A percentile compares a stretch with the other conserved stretches of the same genome.
phyloP scores from a whole-genome alignment of 495 filamentous ascomycete species.

The Cercophora samala region DNA sequence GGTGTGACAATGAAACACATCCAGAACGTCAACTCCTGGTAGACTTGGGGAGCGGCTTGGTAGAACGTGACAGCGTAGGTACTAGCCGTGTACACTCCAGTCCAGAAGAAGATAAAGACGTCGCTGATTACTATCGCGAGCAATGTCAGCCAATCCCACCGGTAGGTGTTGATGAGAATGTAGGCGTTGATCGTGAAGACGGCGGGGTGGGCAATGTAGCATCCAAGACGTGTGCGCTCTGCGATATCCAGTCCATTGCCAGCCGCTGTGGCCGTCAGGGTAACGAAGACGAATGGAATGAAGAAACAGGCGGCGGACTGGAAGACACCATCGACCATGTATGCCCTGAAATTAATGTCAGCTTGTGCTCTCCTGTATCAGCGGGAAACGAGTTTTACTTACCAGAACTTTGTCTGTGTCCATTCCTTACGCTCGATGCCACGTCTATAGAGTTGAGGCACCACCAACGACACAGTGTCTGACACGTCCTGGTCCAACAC shows the following conservation, averaged over 20 bases:
- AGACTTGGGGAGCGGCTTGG: conserved; percentile 71
- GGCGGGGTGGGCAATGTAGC: conserved; percentile 73
- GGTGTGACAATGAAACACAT: conserved; percentile 69
- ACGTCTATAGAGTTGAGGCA: conserved; percentile 91
- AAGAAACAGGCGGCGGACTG: conserved; percentile 92
- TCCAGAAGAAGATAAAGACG: conserved; percentile 93
- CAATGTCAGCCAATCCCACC: conserved; percentile 94
- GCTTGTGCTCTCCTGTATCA: neutral
- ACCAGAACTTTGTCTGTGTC: conserved; percentile 98
- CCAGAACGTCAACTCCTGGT: conserved; percentile 82
- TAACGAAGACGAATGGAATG: conserved; percentile 80
- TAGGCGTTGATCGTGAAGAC: conserved; percentile 88
- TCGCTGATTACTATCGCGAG: conserved; percentile 78
- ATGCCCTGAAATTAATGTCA: conserved; percentile 56
- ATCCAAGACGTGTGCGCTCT: conserved; percentile 77
- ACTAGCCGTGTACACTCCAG: conserved; percentile 80
- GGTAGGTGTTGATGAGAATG: conserved; percentile 90
- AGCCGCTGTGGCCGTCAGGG: conserved; percentile 62
- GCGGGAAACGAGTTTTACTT: conserved; percentile 26
- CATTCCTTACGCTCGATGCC: conserved; percentile 97
- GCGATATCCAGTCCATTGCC: conserved; percentile 65
- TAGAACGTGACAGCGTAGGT: conserved; percentile 68
- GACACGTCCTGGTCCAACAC: conserved; percentile 96
- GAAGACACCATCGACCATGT: conserved; percentile 93
- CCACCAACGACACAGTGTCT: conserved; percentile 87